Base-by-base conservation (phyloP, 2,329 filamentous ascomycete species). In the Graphilbum sp. region DNA sequence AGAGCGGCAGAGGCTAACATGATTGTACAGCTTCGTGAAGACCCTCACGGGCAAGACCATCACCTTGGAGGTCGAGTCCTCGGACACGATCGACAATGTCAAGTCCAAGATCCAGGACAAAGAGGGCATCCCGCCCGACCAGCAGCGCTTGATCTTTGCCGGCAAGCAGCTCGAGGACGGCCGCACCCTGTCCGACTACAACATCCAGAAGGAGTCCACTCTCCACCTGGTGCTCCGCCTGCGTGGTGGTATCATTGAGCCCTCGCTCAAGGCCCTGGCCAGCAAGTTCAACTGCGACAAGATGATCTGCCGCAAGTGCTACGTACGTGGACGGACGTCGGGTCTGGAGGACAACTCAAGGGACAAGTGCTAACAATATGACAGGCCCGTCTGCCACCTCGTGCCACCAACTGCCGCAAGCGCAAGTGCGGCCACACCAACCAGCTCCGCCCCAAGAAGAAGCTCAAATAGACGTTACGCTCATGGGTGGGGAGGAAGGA, bases 261-360 rank as follows among this genome's bases (percentile, higher is more conserved):
- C 90, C 56, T 95, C 87, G 57, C 79, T 96, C 58, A 96, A 96
- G 80, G 88, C 85, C 53, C 79, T 96, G 50, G 88, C 88, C 61
- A 87, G 80, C 73, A 95, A 95, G 77, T 96, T 92, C 79, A 96
- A 98, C 81, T 96, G 88, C 82, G 90, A 96, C 54, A 47, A 48
- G 81, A 88, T 88, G 81, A 94, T 96, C 69, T 96, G 90, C 85
- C 88, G 90, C 75, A 96, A 98, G 83, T 98, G 90, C 82, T 96
- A 96, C 69, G 45, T 47, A 36, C 11, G 17, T 20, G 12, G n/a
- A 18, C n/a, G n/a, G n/a, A n/a, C n/a, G n/a, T n/a, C n/a, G n/a
- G n/a, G n/a, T n/a, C n/a, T n/a, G n/a, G n/a, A n/a, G n/a, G n/a
- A n/a, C n/a, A n/a, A n/a, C n/a, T n/a, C n/a, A n/a, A n/a, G n/a